These are phyloP conservation scores for Calonectria naviculata DNA, from an alignment of 2,329 filamentous ascomycete genomes.

Conservation along the genomic window DNA sequence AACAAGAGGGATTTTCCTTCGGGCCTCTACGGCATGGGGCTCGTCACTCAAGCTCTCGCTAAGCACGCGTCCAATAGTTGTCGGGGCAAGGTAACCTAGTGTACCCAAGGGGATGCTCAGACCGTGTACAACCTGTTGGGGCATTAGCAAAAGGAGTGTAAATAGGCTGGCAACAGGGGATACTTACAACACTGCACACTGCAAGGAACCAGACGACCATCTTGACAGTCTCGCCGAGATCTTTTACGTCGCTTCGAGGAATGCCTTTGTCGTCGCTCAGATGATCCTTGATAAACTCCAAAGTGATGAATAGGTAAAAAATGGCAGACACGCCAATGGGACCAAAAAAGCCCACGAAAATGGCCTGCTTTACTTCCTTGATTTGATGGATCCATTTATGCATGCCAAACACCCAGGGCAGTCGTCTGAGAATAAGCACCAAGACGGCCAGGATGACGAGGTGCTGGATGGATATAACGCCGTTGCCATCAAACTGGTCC, in stretches of 20 bases:
- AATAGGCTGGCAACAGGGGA: fast-evolving
- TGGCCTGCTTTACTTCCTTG: conserved; percentile 76
- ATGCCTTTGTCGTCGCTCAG: conserved; percentile 67
- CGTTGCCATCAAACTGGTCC: conserved; percentile 73
- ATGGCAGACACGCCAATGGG: conserved; percentile 91
- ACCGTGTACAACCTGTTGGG: conserved; percentile 74
- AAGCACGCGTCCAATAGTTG: conserved; percentile 61
- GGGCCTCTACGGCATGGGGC: conserved; percentile 1
- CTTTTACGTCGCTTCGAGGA: conserved; percentile 72
- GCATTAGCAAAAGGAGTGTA: neutral
- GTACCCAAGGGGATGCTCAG: conserved; percentile 83
- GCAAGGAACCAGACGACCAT: conserved; percentile 89
- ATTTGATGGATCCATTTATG: conserved; percentile 85
- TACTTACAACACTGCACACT: conserved; percentile 82
- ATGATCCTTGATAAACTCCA: conserved; percentile 74
- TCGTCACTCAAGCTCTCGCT: conserved; percentile 38
- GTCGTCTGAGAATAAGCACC: conserved; percentile 80
- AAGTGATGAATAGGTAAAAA: conserved; percentile 86
- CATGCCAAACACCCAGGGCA: conserved; percentile 80
- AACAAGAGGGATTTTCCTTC: conserved; percentile 32
- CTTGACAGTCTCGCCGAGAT: conserved; percentile 73
- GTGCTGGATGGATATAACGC: conserved; percentile 78
- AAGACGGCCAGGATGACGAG: conserved; percentile 80
- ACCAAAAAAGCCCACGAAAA: conserved; percentile 93
- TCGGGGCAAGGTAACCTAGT: conserved; percentile 70